Conservation (phyloP, 140 eudicot species). For the Cichorium intybus region DNA sequence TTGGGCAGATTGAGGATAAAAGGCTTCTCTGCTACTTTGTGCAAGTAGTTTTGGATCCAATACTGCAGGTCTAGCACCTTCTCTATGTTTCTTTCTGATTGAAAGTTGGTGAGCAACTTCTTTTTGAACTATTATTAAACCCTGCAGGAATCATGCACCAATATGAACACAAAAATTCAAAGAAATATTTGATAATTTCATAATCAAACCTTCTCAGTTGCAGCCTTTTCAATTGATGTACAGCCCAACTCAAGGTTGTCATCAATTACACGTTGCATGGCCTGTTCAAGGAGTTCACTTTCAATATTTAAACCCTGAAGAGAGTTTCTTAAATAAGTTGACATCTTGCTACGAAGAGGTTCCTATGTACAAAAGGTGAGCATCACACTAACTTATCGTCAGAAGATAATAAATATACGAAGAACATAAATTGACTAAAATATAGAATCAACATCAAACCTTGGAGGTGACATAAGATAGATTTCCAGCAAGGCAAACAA, state of each 20-base stretch:
- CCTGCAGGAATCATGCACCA: conserved; percentile 11
- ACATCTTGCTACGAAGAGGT: conserved; percentile 24
- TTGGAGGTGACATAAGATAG: conserved; percentile 39
- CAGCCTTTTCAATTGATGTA: conserved; percentile 33
- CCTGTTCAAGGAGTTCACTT: conserved; percentile 21
- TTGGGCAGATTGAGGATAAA: conserved; percentile 22
- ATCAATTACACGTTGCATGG: conserved; percentile 16
- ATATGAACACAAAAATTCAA: conserved; percentile 11
- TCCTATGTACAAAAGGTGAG: conserved; percentile 29
- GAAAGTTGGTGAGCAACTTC: conserved; percentile 13
- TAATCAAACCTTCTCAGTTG: conserved; percentile 37
- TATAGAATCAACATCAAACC: conserved; percentile 16
- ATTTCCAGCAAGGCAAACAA: conserved; percentile 38
- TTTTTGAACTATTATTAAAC: background rate
- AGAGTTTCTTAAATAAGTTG: conserved; percentile 31
- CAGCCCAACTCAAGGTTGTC: conserved; percentile 42
- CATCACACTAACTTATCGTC: background rate
- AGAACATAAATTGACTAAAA: background rate
- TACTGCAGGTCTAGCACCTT: conserved; percentile 22
- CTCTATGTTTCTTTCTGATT: conserved; percentile 32
- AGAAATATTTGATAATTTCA: too few species aligned
- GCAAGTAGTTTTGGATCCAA: conserved; percentile 16
- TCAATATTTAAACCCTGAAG: conserved; percentile 17
- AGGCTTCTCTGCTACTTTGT: conserved; percentile 20
- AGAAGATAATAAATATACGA: background rate